These are phyloP conservation scores for Vaccinium darrowii DNA, from an alignment of 148 eudicot species.

Conservation along the genomic window DNA sequence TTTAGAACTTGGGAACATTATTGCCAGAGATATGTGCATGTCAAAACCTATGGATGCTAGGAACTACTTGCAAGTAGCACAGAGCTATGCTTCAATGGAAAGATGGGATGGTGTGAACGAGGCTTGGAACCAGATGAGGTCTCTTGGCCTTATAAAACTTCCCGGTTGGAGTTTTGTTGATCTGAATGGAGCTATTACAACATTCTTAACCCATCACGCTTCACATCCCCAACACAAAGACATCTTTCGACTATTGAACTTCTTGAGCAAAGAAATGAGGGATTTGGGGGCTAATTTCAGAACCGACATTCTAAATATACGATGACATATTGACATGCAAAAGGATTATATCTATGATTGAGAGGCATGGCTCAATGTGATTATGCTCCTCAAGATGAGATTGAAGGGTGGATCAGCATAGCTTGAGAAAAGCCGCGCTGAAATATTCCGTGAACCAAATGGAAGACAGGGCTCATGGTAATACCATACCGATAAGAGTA, in stretches of 20 bases:
- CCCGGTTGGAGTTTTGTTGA: constrained; percentile 90
- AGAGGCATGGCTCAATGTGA: constrained; percentile 14
- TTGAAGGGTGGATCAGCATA: neutral
- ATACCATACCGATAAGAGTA: neutral
- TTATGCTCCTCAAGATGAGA: neutral
- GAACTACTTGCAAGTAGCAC: constrained; percentile 74
- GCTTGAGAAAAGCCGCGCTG: neutral
- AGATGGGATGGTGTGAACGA: constrained; percentile 80
- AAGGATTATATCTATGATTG: neutral
- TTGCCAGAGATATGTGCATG: constrained; percentile 50
- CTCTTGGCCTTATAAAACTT: constrained; percentile 69
- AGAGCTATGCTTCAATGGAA: constrained; percentile 70
- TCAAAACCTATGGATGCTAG: constrained; percentile 57
- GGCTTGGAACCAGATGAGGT: constrained; percentile 76
- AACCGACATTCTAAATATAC: constrained; percentile 5
- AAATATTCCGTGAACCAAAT: neutral
- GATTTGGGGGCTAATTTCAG: constrained; percentile 22
- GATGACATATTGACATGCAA: neutral
- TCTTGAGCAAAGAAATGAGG: constrained; percentile 49
- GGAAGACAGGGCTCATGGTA: neutral
- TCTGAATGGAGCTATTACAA: constrained; percentile 55
- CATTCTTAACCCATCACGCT: constrained; percentile 62
- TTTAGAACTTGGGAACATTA: constrained; percentile 48
- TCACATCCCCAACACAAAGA: constrained; percentile 66
- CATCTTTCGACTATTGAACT: constrained; percentile 41